Base-by-base conservation (phyloP, 306 rosid species). In the Citrullus mucosospermus region DNA sequence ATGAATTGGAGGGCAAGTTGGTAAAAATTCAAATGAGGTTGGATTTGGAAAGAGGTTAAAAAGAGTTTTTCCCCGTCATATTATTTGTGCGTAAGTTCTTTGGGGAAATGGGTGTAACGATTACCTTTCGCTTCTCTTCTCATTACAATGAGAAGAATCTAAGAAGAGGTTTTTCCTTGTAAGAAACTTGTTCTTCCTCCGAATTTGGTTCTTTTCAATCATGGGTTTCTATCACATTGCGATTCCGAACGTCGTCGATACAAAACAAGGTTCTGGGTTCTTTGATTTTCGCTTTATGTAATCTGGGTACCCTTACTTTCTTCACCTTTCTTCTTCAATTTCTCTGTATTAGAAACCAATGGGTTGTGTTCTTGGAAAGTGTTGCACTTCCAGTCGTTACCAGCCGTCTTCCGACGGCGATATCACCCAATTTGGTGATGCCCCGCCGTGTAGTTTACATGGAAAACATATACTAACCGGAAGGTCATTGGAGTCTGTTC, bases 281-380 rank as follows among this genome's bases (percentile, higher is more conserved):
- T 44, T 70, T 43, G 55, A 20, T 57, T 57, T 56, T 8, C 61
- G 76, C 6, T 43, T 58, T 53, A 16, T 53, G 1, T 53, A 53
- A 53, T 53, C 57, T 53, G 9, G 57, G 57, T 53, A 5, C 20
- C 57, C 8, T 5, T 53, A 53, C 20, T 16, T 70, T 67, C n/a
- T 30, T 44, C 50, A n/a, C 17, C 9, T 43, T 14, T 57, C 60
- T 54, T 41, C 55, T 8, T 39, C 18, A 32, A 57, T 59, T 36
- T 34, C 66, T 30, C 39, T 74, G 13, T 22, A 12, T 78, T 75
- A 16, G 71, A 63, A 65, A 66, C 50, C 82, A 96, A 48, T 96
- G 99, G 99, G 99, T 41, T 92, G 99, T 78, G 93, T 96, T 56
- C 83, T 89, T 71, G 90, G 96, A 38, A 96, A 86, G 88, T 92